phyloP scores from a whole-genome alignment of 768 basidiomycete genomes.

The Rubroboletus pulcherrimus region DNA sequence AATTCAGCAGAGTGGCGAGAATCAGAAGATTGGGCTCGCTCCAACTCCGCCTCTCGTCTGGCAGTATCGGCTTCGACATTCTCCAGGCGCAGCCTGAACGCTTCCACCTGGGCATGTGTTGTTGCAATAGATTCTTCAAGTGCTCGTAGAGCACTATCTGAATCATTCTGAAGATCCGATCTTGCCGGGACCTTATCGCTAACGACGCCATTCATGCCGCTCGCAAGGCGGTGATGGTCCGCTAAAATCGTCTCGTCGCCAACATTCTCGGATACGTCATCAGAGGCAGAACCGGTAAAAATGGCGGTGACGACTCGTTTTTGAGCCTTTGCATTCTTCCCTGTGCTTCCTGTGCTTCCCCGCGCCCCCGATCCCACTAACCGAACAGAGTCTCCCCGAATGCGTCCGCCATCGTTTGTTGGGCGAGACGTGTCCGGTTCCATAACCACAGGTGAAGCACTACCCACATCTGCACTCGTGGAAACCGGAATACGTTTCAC shows the following conservation, averaged over 20 bases:
- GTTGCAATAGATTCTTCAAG: slow-evolving; percentile 24
- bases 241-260: neutral
- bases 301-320: slow-evolving; percentile 30
- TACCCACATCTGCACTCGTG: neutral
- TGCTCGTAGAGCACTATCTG: slow-evolving; percentile 9
- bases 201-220: neutral
- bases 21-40: neutral
- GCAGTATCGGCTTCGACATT: slow-evolving; percentile 22
- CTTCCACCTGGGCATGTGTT: slow-evolving; percentile 26
- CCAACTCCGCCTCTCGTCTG: slow-evolving; percentile 10
- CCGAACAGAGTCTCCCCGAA: neutral
- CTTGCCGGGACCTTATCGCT: neutral
- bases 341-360: slow-evolving; percentile 6
- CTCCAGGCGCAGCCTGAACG: slow-evolving; percentile 27
- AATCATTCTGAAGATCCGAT: neutral
- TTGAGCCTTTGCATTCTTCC: slow-evolving; percentile 7
- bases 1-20: neutral
- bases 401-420: neutral
- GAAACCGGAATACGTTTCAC: slow-evolving; percentile 25
- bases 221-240: neutral
- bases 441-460: neutral
- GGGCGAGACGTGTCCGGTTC: neutral
- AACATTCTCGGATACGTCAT: neutral
- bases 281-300: slow-evolving; percentile 19
- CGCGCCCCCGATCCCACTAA: neutral